Evolutionary conservation across 2,329 filamentous ascomycete species (phyloP).

Genomic region (Ascochyta clinopodiicola): DNA sequence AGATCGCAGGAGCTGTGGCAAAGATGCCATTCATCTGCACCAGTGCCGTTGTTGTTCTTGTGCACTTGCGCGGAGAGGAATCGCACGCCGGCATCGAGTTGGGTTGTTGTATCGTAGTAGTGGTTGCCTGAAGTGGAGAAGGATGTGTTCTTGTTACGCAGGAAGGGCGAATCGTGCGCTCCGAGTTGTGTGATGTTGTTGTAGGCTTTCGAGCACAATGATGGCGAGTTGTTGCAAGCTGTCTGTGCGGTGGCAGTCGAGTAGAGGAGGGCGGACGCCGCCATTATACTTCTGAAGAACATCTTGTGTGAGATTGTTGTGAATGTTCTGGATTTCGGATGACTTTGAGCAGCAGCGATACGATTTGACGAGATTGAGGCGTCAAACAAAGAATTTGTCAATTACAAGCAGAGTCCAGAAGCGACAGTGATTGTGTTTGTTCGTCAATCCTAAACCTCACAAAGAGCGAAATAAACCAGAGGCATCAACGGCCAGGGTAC

Average conservation of each 20-base stretch:
- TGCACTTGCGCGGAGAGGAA: slow-evolving; percentile 77
- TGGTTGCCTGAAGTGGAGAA: slow-evolving; percentile 74
- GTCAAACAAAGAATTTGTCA: not conserved
- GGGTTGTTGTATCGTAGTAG: slow-evolving; percentile 73
- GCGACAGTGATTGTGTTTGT: slow-evolving; percentile 11
- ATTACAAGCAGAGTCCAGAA: slow-evolving; percentile 3
- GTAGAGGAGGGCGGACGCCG: slow-evolving; percentile 37
- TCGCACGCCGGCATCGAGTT: slow-evolving; percentile 74
- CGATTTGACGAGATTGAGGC: not conserved
- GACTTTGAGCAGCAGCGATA: not conserved
- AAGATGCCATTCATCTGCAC: slow-evolving; percentile 61
- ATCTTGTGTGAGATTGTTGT: slow-evolving; percentile 25
- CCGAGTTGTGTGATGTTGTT: slow-evolving; percentile 79
- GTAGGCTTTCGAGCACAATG: slow-evolving; percentile 74
- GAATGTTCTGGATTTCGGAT: not conserved
- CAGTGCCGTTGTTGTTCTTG: slow-evolving; percentile 54
- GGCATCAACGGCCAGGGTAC: slow-evolving; percentile 4
- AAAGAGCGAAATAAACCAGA: slow-evolving; percentile 11
- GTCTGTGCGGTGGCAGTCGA: slow-evolving; percentile 40
- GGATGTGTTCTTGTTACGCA: slow-evolving; percentile 67
- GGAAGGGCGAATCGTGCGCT: slow-evolving; percentile 76
- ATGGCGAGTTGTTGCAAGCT: slow-evolving; percentile 82
- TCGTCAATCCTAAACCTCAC: slow-evolving; percentile 3
- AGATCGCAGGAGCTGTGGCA: slow-evolving; percentile 74
- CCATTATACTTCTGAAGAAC: slow-evolving; percentile 39